Conservation (phyloP, 192 early-diverging fungal genomes). For the Oehlia diaphana region DNA sequence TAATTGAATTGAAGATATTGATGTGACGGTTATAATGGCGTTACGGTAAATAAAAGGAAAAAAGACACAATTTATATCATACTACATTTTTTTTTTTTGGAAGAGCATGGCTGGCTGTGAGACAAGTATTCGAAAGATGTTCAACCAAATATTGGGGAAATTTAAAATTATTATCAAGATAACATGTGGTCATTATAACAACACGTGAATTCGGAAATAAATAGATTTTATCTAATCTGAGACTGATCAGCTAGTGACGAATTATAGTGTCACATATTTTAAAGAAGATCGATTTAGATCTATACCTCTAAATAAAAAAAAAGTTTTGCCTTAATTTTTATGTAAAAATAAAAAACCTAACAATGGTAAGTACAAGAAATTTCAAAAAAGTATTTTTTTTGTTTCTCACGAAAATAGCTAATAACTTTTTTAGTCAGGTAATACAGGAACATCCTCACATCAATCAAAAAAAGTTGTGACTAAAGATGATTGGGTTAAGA, state of each 20-base stretch:
- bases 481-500: conserved; percentile 27
- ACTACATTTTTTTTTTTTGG: no score
- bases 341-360: not conserved
- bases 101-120: no score
- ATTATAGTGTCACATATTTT: no score
- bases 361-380: not conserved
- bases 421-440: not conserved
- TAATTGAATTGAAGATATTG: not conserved
- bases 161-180: no score
- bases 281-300: no score
- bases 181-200: no score
- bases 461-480: conserved; percentile 27
- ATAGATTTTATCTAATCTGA: no score
- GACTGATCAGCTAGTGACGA: no score
- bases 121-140: no score
- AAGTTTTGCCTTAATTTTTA: not conserved
- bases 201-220: no score
- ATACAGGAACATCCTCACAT: not conserved
- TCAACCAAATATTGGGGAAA: no score
- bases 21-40: not conserved
- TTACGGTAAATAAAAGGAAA: not conserved
- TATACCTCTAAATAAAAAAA: no score
- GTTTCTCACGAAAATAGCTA: not conserved
- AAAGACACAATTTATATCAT: not conserved
- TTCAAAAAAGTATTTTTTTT: not conserved